phyloP scores from a whole-genome alignment of 2,329 filamentous ascomycete genomes.

The Fusarium chlamydosporum region DNA sequence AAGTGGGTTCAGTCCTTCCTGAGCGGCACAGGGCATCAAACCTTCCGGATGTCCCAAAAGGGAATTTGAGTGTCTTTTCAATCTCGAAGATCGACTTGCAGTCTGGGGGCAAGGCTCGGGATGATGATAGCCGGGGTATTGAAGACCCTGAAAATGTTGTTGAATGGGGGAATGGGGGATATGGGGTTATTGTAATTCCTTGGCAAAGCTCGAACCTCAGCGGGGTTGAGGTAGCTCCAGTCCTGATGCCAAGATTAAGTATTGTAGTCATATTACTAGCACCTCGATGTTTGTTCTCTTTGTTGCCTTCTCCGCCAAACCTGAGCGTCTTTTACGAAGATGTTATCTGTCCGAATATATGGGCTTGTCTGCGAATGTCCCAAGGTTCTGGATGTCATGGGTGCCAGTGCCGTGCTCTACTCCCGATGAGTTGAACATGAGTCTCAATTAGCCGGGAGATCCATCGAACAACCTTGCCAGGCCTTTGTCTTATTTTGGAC shows the following conservation, averaged over 20 bases:
- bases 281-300: neutral
- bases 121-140: constrained; percentile 21
- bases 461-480: constrained; percentile 37
- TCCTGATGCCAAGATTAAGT: neutral
- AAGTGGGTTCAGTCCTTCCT: constrained; percentile 9
- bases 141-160: constrained; percentile 33
- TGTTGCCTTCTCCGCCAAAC: neutral
- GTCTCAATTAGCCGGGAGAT: constrained; percentile 40
- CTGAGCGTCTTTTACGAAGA: neutral
- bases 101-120: constrained; percentile 20
- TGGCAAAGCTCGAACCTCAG: constrained; percentile 4
- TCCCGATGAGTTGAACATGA: constrained; percentile 17
- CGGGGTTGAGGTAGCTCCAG: neutral
- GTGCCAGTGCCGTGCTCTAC: constrained; percentile 14
- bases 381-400: constrained; percentile 8
- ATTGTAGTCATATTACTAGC: neutral
- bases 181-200: constrained; percentile 1
- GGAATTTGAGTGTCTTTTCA: neutral
- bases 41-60: constrained; percentile 23
- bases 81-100: constrained; percentile 15
- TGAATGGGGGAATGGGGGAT: too few species aligned
- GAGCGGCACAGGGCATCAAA: constrained; percentile 13
- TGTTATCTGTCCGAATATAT: neutral
- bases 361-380: neutral
- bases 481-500: constrained; percentile 28